Base-by-base conservation (phyloP, 352 stramenopile species). In the Globisporangium apiculatum region DNA sequence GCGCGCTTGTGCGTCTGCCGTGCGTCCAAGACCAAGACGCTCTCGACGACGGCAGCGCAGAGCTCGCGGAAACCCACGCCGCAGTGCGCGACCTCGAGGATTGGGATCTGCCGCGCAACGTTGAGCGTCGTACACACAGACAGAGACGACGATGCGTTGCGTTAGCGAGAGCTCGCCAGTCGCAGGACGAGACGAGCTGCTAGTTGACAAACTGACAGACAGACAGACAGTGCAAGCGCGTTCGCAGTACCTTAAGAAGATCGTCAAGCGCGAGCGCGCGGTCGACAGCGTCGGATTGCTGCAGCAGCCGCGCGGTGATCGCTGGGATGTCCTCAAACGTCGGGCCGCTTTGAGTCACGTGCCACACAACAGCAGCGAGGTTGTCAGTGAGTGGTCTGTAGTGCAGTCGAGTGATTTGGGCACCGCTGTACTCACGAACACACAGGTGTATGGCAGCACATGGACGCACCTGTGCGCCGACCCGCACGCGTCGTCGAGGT, bases 61-160 rank as follows among this genome's bases (percentile, higher is more conserved):
- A 71, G 37, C 11, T 59, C 46, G 35, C 55, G 42, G 47, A 86
- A 87, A n/a, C 67, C 52, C 6, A 57, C 41, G 14, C 66, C 64
- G 11, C 69, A 87, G 47, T 89, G 73, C 4, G 84, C 64, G 5
- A 87, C 58, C 49, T 89, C 76, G 11, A 83, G 17, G 9, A 70
- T 58, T 8, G 75, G 71, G 7, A 89, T 74, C 77, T 89, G 40
- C 40, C 48, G 47, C 35, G 49, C 15, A 5, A 35, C 8, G 8
- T 7, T 8, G 5, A 24, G 17, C 31, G 17, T 17, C n/a, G 14
- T 12, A 40, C 2, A 11, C 31, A 42, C 36, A 17, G 4, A 14
- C 1, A 17, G 14, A 10, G 7, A 8, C 43, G 4, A n/a, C 12
- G 24, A 2, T 31, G 24, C 24, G 24, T 31, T 31, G 24, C 24